These are phyloP conservation scores for Pelargonium nanum DNA, from an alignment of 345 rosid genomes.

Conservation along the genomic window DNA sequence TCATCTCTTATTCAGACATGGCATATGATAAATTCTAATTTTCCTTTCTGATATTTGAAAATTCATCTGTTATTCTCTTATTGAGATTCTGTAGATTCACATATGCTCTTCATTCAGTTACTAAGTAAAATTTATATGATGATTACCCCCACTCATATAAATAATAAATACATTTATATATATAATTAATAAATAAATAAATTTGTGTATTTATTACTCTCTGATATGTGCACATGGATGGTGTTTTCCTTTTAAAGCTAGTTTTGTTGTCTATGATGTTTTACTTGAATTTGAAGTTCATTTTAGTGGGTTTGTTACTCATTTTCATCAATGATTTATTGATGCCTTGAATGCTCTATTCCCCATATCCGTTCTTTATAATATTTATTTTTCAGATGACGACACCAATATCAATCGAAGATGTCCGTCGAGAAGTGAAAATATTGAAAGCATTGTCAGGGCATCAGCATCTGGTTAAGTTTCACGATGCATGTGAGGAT, in stretches of 20 bases:
- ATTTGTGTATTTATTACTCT: no score
- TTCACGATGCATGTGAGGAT: conserved; percentile 81
- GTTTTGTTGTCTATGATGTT: neutral
- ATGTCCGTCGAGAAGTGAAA: conserved; percentile 91
- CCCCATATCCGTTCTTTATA: no score
- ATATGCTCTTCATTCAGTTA: no score
- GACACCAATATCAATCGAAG: conserved; percentile 71
- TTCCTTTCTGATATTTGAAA: neutral
- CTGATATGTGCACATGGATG: no score
- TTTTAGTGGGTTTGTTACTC: neutral
- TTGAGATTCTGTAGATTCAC: neutral
- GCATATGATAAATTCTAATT: neutral
- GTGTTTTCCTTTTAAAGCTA: no score
- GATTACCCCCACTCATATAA: no score
- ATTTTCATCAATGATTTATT: neutral
- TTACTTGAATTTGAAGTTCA: neutral
- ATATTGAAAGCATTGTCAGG: conserved; percentile 72
- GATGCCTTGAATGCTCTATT: neutral
- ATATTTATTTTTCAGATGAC: conserved; percentile 62
- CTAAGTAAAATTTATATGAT: no score
- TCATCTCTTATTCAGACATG: neutral
- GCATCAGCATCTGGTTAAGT: conserved; percentile 66
- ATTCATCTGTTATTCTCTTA: neutral
- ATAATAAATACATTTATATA: no score
- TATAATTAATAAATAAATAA: no score